Conservation (phyloP, 2,329 filamentous ascomycete species). For the Aureobasidium sp. region DNA sequence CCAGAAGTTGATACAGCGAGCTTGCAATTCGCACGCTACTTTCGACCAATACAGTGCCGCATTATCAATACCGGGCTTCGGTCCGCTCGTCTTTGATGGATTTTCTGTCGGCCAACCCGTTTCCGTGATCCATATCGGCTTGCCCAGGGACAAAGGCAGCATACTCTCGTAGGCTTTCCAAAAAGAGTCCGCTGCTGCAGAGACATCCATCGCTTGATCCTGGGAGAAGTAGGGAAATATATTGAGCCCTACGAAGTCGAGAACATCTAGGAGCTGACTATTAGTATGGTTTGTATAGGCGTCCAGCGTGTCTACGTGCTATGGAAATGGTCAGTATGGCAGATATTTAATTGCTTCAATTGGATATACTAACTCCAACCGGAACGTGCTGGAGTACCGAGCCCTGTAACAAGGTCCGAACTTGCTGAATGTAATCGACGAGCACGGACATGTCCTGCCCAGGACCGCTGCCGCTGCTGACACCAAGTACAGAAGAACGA, state of each 20-base stretch:
- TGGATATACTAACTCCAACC: neutral
- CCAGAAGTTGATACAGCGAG: neutral
- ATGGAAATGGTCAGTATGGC: neutral
- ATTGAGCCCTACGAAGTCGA: neutral
- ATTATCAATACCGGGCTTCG: neutral
- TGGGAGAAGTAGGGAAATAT: neutral
- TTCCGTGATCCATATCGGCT: neutral
- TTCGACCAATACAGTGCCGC: neutral
- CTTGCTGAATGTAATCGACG: neutral
- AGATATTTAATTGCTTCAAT: neutral
- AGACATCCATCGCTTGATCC: neutral
- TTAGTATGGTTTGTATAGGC: neutral
- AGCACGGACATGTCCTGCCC: neutral
- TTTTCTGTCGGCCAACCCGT: neutral
- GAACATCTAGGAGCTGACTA: neutral
- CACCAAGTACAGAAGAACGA: conserved; percentile 10
- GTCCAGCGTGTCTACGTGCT: neutral
- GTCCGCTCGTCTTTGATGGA: neutral
- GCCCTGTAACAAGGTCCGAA: neutral
- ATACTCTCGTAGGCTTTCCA: neutral
- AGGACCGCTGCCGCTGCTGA: neutral
- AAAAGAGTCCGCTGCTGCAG: neutral
- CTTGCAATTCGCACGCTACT: neutral
- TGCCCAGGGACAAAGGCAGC: neutral
- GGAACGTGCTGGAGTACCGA: neutral